Percentiles rank a stretch among this genome's conserved stretches.
Conservation (phyloP, 2,329 filamentous ascomycete species). For the Fusarium pseudocircinatum region DNA sequence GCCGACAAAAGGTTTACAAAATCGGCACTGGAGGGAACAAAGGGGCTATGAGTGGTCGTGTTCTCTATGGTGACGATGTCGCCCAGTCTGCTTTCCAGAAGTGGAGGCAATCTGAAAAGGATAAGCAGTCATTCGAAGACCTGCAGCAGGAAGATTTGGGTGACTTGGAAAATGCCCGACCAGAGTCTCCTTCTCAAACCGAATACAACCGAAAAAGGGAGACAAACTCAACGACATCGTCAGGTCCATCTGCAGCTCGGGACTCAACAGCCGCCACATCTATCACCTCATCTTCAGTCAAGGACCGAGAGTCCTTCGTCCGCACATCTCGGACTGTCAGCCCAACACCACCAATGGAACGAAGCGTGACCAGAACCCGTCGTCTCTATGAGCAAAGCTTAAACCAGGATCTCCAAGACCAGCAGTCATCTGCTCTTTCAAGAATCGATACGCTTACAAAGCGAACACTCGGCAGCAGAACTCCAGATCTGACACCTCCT, state of each 20-base stretch:
- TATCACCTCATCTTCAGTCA: conserved; percentile 64
- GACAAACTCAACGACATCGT: conserved; percentile 86
- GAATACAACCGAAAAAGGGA: conserved; percentile 81
- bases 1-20: conserved; percentile 94
- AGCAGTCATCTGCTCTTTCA: conserved; percentile 79
- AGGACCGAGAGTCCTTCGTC: conserved; percentile 58
- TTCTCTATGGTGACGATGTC: conserved; percentile 88
- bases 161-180: conserved; percentile 43
- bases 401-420: conserved; percentile 81
- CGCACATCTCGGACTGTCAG: conserved; percentile 50
- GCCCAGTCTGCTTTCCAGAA: conserved; percentile 84
- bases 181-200: conserved; percentile 60
- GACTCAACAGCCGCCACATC: conserved; percentile 91
- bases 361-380: conserved; percentile 74
- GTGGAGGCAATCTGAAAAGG: conserved; percentile 70
- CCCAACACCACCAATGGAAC: conserved; percentile 62
- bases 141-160: conserved; percentile 28
- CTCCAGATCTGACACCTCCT: conserved; percentile 58
- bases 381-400: conserved; percentile 86
- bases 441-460: conserved; percentile 81
- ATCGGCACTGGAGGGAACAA: conserved; percentile 67
- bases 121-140: conserved; percentile 55
- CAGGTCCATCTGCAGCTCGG: conserved; percentile 71
- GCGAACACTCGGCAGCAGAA: conserved; percentile 61
- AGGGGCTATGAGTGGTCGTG: conserved; percentile 70